Conservation (phyloP, 495 filamentous ascomycete species). For the Penicillium fimorum region DNA sequence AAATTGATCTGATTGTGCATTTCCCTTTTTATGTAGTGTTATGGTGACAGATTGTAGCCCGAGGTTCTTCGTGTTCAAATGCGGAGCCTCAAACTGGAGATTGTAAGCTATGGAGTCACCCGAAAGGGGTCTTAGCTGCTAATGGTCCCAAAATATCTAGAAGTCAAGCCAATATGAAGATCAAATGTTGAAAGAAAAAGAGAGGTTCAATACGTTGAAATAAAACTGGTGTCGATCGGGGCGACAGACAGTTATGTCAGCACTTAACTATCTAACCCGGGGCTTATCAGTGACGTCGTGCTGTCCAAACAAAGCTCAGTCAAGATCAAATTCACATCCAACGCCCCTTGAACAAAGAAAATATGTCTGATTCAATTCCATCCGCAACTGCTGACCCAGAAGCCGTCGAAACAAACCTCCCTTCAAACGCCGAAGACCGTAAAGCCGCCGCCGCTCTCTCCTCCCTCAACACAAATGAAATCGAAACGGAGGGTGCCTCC, state of each 20-base stretch:
- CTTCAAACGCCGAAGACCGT: slow-evolving; percentile 78
- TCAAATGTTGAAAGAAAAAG: neutral
- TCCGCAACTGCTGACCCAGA: slow-evolving; percentile 67
- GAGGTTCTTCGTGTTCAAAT: neutral
- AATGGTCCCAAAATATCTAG: neutral
- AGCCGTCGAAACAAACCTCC: slow-evolving; percentile 52
- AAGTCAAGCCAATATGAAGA: neutral
- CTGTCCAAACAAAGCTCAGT: neutral
- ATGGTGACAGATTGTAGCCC: no score
- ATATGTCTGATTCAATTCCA: slow-evolving; percentile 65
- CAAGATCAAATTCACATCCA: neutral
- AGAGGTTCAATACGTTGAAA: neutral
- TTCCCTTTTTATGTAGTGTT: no score
- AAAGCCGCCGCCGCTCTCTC: slow-evolving; percentile 86
- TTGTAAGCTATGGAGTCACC: neutral
- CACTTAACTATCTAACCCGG: neutral
- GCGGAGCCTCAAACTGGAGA: neutral
- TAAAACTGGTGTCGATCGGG: neutral
- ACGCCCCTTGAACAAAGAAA: neutral
- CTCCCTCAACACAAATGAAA: slow-evolving; percentile 68
- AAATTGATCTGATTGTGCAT: no score
- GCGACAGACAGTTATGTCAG: slow-evolving; percentile 7
- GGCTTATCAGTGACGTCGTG: slow-evolving; percentile 5
- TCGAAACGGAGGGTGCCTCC: slow-evolving; percentile 39
- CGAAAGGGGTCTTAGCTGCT: neutral